Evolutionary conservation across 2,329 filamentous ascomycete genomes (phyloP), one percentile per base, ranked within the genome.

Genomic region (Teratosphaeria viscida): DNA sequence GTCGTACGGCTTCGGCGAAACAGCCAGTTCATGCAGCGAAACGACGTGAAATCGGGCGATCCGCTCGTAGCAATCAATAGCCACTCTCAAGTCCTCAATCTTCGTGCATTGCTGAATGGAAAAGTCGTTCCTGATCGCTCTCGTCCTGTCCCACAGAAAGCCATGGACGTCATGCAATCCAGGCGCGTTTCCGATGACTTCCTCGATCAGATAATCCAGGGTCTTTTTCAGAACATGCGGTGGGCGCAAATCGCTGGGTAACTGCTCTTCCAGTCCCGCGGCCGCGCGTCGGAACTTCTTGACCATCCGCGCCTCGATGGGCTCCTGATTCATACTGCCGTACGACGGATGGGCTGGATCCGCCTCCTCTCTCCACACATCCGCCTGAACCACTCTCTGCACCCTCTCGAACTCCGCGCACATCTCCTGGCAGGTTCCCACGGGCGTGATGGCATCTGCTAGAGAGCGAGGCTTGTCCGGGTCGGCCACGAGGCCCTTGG

Each of bases 111-210:
- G 80, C 68, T 85, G 83, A 23, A 85, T 84, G 2, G 82, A 82
- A 56, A 86, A 82, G 68, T 87, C 84, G 66, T 86, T 86, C 49
- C 84, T 79, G 60, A 87, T 81, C 5, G 82, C 83, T 54, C 84
- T 78, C 37, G 83, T 85, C 19, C 84, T 78, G 67, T 86, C 84
- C 84, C 84, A 87, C 29, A 86, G 78, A 69, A 85, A 87, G 61
- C 81, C 79, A 66, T 86, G 82, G 12, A 85, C 78, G n/a, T 76
- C 69, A 1, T 74, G 77, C 56, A 84, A 73, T 35, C 75, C 72
- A 19, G 80, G 76, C 26, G 74, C 71, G 32, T 81, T 78, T 49
- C 75, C 76, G 59, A 86, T 72, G 8, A 86, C 58, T 73, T 75
- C 71, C 43, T 73, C 61, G 60, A 78, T 73, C 16, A 80, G 70